Conservation (phyloP, 352 stramenopile species). For the Phytophthora pseudosyringae region DNA sequence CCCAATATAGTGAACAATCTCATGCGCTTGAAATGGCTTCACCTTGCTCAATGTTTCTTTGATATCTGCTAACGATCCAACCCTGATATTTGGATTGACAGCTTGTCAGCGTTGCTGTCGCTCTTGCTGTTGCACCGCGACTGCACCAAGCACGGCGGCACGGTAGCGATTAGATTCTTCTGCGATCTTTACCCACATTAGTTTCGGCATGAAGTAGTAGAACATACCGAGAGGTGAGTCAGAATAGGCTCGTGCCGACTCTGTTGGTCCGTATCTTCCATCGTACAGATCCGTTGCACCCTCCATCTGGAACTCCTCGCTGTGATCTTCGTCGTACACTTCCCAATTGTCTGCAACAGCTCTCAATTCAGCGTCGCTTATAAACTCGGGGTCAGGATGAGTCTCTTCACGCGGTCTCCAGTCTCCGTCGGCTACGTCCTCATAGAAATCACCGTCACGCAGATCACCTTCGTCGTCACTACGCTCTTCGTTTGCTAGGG, state of each 20-base stretch:
- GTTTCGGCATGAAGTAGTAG: slow-evolving; percentile 14
- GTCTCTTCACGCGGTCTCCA: background rate
- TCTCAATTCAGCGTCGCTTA: background rate
- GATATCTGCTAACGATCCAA: slow-evolving; percentile 6
- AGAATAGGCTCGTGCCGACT: slow-evolving; percentile 1
- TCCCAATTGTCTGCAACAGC: background rate
- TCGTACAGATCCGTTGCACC: slow-evolving; percentile 6
- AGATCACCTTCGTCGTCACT: background rate
- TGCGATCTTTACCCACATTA: slow-evolving; percentile 12
- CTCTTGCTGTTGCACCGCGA: background rate
- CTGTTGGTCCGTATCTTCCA: background rate
- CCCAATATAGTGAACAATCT: slow-evolving; percentile 15
- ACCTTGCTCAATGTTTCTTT: background rate
- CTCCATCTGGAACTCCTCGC: background rate
- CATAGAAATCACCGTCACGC: background rate
- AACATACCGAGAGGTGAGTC: slow-evolving; percentile 8
- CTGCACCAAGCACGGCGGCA: background rate
- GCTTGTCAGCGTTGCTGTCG: background rate
- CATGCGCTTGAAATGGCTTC: slow-evolving; percentile 14
- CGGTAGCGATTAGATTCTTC: slow-evolving; percentile 1
- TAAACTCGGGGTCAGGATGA: background rate
- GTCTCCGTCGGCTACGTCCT: background rate
- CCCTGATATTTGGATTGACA: background rate
- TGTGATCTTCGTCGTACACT: background rate
- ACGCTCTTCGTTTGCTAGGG: too few relatives aligned